Conservation (phyloP, 495 filamentous ascomycete genomes). For the Lasiosphaeris hirsuta region DNA sequence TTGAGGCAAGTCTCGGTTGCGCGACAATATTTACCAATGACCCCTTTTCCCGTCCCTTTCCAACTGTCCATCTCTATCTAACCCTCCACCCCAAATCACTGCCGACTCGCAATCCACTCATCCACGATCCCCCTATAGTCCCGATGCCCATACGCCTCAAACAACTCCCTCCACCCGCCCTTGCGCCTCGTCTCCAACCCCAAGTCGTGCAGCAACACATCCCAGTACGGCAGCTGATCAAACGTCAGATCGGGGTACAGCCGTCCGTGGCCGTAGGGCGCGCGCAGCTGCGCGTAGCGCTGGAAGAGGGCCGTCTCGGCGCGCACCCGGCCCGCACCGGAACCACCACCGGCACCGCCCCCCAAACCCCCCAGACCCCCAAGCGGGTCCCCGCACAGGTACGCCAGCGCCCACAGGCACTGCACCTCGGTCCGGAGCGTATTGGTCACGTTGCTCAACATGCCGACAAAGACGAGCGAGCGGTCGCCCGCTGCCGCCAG, state of each 20-base stretch:
- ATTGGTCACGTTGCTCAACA: slow-evolving; percentile 58
- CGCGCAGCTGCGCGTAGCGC: slow-evolving; percentile 56
- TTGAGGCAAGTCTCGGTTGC: too few relatives aligned
- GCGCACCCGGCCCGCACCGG: slow-evolving; percentile 34
- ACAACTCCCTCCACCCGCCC: slow-evolving; percentile 35
- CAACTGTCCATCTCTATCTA: too few relatives aligned
- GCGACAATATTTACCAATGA: too few relatives aligned
- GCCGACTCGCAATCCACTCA: slow-evolving; percentile 41
- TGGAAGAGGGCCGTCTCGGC: slow-evolving; percentile 53
- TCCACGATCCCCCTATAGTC: slow-evolving; percentile 54
- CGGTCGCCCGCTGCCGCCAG: slow-evolving; percentile 18
- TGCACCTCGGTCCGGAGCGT: slow-evolving; percentile 25
- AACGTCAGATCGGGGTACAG: slow-evolving; percentile 62
- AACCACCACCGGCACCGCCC: slow-evolving; percentile 24
- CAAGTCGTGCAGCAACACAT: slow-evolving; percentile 59
- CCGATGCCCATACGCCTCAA: slow-evolving; percentile 43
- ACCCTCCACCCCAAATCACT: neutral
- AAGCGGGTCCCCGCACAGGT: slow-evolving; percentile 49
- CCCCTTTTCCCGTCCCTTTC: too few relatives aligned
- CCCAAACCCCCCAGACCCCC: slow-evolving; percentile 26
- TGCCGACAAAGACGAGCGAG: slow-evolving; percentile 59
- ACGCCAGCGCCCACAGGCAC: slow-evolving; percentile 27
- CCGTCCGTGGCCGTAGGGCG: slow-evolving; percentile 53
- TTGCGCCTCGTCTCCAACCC: slow-evolving; percentile 36
- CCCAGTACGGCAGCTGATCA: slow-evolving; percentile 64